Conservation (phyloP, 139 green algal genomes). For the Deuterostichococcus epilithicus region DNA sequence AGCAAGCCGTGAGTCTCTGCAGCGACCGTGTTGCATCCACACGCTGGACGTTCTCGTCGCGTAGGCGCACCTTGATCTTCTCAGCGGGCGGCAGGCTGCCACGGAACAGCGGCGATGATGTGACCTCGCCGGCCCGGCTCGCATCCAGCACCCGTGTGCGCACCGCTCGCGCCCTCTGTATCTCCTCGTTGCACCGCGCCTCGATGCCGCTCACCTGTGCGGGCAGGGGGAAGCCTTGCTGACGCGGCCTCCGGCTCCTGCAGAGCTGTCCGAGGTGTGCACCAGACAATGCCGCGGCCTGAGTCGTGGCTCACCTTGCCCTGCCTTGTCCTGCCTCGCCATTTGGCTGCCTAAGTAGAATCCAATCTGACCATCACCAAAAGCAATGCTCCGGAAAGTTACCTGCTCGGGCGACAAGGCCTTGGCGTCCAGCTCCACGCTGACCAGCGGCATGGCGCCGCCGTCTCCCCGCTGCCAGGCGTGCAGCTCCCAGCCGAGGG, state of each 20-base stretch:
- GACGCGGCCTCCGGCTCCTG: too few species aligned
- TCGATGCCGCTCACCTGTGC: conserved; percentile 6
- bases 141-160: background rate
- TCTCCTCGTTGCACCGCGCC: conserved; percentile 11
- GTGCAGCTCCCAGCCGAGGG: conserved; percentile 17
- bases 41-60: too few species aligned
- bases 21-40: too few species aligned
- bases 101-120: conserved; percentile 1
- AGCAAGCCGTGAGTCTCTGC: too few species aligned
- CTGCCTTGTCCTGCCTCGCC: too few species aligned
- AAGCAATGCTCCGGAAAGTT: too few species aligned
- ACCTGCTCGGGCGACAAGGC: background rate
- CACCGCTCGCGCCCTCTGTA: background rate
- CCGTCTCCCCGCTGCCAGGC: background rate
- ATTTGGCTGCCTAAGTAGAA: too few species aligned
- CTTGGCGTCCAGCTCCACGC: conserved; percentile 5
- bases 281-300: too few species aligned
- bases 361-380: too few species aligned
- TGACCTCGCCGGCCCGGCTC: background rate
- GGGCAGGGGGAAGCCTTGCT: too few species aligned
- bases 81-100: conserved; percentile 13
- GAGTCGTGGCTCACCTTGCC: too few species aligned
- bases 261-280: too few species aligned
- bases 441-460: conserved; percentile 3
- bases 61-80: conserved; percentile 10